Evolutionary conservation across 2,329 filamentous ascomycete species (phyloP).

Genomic region (Pseudopithomyces chartarum): DNA sequence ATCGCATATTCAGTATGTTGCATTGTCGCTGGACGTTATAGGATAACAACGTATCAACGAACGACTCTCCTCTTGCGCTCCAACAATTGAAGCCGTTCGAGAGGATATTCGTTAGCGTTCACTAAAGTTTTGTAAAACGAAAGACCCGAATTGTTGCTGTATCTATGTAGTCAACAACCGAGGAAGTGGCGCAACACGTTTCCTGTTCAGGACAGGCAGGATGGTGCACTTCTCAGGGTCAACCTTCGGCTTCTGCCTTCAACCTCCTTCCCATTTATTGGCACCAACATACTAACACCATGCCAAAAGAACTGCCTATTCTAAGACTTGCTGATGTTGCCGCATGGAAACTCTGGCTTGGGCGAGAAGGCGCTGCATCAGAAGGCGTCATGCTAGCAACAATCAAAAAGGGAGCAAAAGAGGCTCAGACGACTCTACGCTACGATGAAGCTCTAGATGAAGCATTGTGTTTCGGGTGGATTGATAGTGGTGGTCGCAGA

Average conservation of each 20-base stretch:
- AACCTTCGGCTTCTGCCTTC: background rate
- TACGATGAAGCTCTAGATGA: constrained; percentile 57
- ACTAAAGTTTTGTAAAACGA: no score
- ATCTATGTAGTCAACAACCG: no score
- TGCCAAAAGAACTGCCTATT: background rate
- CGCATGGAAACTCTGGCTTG: background rate
- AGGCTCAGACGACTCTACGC: background rate
- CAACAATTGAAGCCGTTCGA: no score
- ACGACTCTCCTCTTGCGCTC: no score
- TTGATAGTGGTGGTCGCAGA: constrained; percentile 60
- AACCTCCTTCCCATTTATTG: background rate
- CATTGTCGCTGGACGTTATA: no score
- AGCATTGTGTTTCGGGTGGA: constrained; percentile 67
- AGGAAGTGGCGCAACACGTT: no score
- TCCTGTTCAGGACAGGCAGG: no score
- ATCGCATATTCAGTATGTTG: no score
- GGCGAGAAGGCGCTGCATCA: background rate
- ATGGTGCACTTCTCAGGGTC: no score
- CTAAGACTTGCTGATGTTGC: background rate
- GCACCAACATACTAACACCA: background rate
- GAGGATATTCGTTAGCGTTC: no score
- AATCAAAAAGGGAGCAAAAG: background rate
- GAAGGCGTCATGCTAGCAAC: background rate
- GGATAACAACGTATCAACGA: no score
- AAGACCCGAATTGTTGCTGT: no score